Percentiles rank a stretch among this genome's conserved stretches.
phyloP scores from a whole-genome alignment of 83 land plant species.

The Thuja plicata region DNA sequence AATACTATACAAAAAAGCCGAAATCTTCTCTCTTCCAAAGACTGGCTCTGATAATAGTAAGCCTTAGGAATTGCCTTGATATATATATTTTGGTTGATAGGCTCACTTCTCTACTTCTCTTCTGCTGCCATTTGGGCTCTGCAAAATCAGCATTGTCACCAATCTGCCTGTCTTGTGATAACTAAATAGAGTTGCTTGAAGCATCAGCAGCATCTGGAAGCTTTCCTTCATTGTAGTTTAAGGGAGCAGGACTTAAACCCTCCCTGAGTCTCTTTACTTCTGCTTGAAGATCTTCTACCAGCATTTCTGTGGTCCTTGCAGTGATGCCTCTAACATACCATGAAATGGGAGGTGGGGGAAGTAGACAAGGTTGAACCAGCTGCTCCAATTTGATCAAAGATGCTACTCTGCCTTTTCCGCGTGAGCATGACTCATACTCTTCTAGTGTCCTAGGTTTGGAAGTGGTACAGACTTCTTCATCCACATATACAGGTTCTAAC shows the following conservation, averaged over 20 bases:
- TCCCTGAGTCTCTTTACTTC: constrained; percentile 80
- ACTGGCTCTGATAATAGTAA: background rate
- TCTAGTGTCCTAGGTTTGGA: constrained; percentile 35
- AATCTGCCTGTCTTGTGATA: background rate
- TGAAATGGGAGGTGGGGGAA: constrained; percentile 94
- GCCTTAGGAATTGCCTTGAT: background rate
- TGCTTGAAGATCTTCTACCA: constrained; percentile 69
- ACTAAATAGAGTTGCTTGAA: background rate
- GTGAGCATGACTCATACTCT: constrained; percentile 50
- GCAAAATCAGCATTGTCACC: background rate
- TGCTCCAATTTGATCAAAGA: constrained; percentile 76
- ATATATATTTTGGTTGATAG: background rate
- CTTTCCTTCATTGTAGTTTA: background rate
- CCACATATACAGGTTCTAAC: constrained; percentile 78
- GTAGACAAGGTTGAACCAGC: constrained; percentile 78
- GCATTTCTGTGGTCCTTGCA: constrained; percentile 69
- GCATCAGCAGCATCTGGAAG: background rate
- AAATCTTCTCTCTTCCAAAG: background rate
- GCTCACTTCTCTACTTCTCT: background rate
- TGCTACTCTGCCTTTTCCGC: constrained; percentile 74
- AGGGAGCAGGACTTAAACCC: background rate
- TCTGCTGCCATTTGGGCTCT: background rate
- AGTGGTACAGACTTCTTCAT: constrained; percentile 49
- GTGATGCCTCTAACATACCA: constrained; percentile 96
- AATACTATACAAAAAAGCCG: background rate